Base-by-base conservation (phyloP, 2,329 filamentous ascomycete species). In the Intubia oerlemansii region DNA sequence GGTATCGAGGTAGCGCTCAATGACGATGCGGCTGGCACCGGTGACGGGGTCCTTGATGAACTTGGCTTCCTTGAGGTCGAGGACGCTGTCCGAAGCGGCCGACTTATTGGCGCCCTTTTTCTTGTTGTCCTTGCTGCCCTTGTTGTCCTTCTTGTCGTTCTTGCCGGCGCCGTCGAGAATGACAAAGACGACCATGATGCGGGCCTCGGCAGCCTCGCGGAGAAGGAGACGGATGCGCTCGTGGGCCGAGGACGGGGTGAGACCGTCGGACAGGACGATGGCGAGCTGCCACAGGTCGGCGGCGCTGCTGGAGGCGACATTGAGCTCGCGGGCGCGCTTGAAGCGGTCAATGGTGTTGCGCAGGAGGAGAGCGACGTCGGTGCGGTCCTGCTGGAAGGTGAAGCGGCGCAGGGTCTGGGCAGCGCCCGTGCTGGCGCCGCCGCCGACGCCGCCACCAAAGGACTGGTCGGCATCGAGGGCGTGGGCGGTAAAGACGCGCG, bases 161-260 rank as follows among this genome's bases (percentile, higher is more conserved):
- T 44, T 42, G 13, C 52, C 55, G 40, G 66, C 61, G 54, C 67
- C 62, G 54, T 98, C 88, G 44, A 98, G 81, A 42, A 99, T 77
- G 41, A 98, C 80, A 48, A 98, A 99, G 5, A 98, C 85, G 37
- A 95, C 72, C 80, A 98, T 93, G 45, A 99, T 90, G 11, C 82
- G 64, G 52, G 93, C 80, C 49, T 93, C 84, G 43, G 82, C 71
- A 1, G 88, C 85, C 50, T 85, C 75, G 8, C 88, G 64, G 9
- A 98, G 69, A 14, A 95, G 61, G 5, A 80, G 61, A 11, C 78
- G 66, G 39, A 98, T 84, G 5, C 67, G 62, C 12, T 82, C 79
- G 47, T 95, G 85, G 27, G 84, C 75, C 2, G 60, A 56, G 21
- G 65, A 70, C 29, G 90, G 81, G 39, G 84, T 93, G 15, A 95